Base-by-base conservation (phyloP, 352 stramenopile species). In the Phytophthora aleatoria region DNA sequence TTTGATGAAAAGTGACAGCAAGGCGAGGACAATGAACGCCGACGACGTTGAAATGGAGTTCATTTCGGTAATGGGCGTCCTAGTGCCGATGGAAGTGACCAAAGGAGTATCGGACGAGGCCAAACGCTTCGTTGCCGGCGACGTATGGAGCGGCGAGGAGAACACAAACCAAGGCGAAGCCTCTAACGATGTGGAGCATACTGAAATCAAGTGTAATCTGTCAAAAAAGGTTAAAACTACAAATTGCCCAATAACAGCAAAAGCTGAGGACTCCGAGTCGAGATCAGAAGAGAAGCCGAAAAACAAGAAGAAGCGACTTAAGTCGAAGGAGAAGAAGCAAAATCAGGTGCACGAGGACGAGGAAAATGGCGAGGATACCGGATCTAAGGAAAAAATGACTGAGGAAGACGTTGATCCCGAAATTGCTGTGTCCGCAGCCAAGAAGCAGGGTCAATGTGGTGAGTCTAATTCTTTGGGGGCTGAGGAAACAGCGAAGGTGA, bases 21-120 rank as follows among this genome's bases (percentile, higher is more conserved):
- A 7, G 3, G 28, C 4, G 28, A 9, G 35, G 9, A 9, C 11
- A 12, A 41, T 45, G 39, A 15, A 12, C 20, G 31, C 53, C 24
- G 56, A 56, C 26, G 56, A 56, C 26, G 56, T 64, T 10, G 56
- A 64, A 38, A 49, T 64, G 45, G 56, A 64, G 45, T 57, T 64
- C 36, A 27, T 64, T 16, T 64, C 56, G 15, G 56, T 64, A 10
- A 57, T 64, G 56, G 56, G 56, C 10, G 36, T 64, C 5, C 47
- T 64, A 2, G 45, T 64, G n/a, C 56, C 56, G 16, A 42, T 64
- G 35, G 56, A 64, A n/a, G 35, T 57, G 45, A 64, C 56, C 8
- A 64, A 64, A 13, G 45, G 56, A n/a, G 35, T 63, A 10, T 63
- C 56, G 11, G 11, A 15, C n/a, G 56, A 55, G n/a, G 56, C 44